These are phyloP conservation scores for Triangularia setosa DNA, from an alignment of 2,329 filamentous ascomycete species.

Conservation along the genomic window DNA sequence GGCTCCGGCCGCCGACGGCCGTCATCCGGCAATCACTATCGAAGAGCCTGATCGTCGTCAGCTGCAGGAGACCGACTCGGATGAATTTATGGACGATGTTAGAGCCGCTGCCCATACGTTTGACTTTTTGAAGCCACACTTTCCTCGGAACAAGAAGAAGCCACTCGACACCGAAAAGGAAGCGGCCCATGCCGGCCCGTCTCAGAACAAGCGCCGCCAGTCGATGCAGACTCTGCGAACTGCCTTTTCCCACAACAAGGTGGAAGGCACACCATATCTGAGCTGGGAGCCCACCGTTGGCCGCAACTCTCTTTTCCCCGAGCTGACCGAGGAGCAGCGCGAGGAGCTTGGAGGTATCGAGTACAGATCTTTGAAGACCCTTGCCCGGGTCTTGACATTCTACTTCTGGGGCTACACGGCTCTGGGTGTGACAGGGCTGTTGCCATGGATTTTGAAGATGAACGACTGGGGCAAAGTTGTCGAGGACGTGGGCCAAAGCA, in stretches of 20 bases:
- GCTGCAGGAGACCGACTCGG: conserved; percentile 35
- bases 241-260: conserved; percentile 51
- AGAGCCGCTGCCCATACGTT: conserved; percentile 39
- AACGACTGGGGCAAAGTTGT: conserved; percentile 62
- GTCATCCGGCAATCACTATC: conserved; percentile 60
- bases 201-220: conserved; percentile 33
- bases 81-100: conserved; percentile 42
- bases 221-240: conserved; percentile 59
- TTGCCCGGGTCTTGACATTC: conserved; percentile 69
- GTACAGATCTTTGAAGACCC: conserved; percentile 83
- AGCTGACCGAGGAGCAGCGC: conserved; percentile 82
- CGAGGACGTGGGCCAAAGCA: conserved; percentile 55
- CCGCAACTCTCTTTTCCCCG: conserved; percentile 88
- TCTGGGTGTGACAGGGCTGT: conserved; percentile 66
- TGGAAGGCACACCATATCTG: conserved; percentile 73
- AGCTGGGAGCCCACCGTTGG: conserved; percentile 91
- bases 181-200: conserved; percentile 12
- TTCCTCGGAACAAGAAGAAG: conserved; percentile 34
- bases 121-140: conserved; percentile 18
- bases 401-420: conserved; percentile 86
- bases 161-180: conserved; percentile 37
- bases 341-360: conserved; percentile 96
- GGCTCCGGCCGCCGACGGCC: conserved; percentile 22
- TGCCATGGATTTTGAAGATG: conserved; percentile 73
- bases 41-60: conserved; percentile 54